A percentile compares a stretch with the other conserved stretches of the same genome.
These are phyloP conservation scores for Boletus reticuloceps DNA, from an alignment of 768 basidiomycete genomes.

Conservation along the genomic window DNA sequence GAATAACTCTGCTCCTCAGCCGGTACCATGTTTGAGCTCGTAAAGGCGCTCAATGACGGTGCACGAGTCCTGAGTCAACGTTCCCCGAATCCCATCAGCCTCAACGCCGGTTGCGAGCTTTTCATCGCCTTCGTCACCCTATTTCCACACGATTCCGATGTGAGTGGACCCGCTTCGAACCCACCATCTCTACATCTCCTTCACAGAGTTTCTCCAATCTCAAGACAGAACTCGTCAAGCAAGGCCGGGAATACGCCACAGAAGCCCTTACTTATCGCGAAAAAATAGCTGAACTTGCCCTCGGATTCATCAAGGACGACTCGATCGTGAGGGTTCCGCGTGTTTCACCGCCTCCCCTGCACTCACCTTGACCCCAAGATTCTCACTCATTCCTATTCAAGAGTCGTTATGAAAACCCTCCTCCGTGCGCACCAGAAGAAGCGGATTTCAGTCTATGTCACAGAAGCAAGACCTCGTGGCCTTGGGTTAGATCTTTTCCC, in stretches of 20 bases:
- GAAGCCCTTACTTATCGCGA: constrained; percentile 83
- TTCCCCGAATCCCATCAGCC: constrained; percentile 76
- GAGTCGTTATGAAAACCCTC: constrained; percentile 92
- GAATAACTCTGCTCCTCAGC: constrained; percentile 41
- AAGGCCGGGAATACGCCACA: constrained; percentile 73
- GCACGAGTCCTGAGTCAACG: constrained; percentile 59
- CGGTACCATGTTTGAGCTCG: constrained; percentile 91
- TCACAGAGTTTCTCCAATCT: constrained; percentile 76
- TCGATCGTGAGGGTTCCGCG: constrained; percentile 60
- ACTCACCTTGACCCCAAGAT: constrained; percentile 53
- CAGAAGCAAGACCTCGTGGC: constrained; percentile 89
- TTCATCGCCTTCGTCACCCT: constrained; percentile 88
- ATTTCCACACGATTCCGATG: constrained; percentile 78
- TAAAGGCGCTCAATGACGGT: constrained; percentile 76
- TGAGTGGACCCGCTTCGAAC: constrained; percentile 38
- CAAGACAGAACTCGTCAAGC: constrained; percentile 77
- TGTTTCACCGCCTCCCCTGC: constrained; percentile 11
- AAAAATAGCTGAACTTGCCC: constrained; percentile 86
- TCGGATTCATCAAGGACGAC: constrained; percentile 93
- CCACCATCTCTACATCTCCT: constrained; percentile 6
- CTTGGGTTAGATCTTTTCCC: constrained; percentile 60
- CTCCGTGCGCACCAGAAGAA: constrained; percentile 88
- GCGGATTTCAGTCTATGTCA: constrained; percentile 96
- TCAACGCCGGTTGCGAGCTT: constrained; percentile 87
- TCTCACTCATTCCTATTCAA: constrained; percentile 94